Conservation (phyloP, 352 stramenopile species). For the Halophytophthora polymorphica region DNA sequence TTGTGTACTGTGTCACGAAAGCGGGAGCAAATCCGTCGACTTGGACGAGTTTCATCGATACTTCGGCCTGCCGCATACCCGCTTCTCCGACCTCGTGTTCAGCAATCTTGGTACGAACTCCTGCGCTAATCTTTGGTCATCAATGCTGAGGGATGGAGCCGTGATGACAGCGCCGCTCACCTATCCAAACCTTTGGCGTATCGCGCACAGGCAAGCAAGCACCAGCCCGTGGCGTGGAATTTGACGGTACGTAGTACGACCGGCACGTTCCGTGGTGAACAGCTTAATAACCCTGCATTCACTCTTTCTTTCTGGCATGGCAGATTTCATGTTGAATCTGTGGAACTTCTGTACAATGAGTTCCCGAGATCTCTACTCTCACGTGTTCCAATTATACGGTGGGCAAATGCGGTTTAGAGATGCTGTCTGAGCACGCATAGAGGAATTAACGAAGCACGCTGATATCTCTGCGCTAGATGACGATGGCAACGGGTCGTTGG, state of each 20-base stretch:
- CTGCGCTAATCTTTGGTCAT: no score
- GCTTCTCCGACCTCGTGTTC: conserved; percentile 51
- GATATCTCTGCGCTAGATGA: conserved; percentile 24
- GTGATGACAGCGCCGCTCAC: neutral
- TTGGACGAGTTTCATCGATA: conserved; percentile 47
- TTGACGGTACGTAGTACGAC: conserved; percentile 28
- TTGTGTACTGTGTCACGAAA: conserved; percentile 1
- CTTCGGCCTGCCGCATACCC: conserved; percentile 35
- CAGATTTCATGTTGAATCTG: conserved; percentile 54
- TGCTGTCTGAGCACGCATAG: neutral
- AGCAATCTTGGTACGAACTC: conserved; percentile 32
- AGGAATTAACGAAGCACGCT: conserved; percentile 1
- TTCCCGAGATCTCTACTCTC: conserved; percentile 26
- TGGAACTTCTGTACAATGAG: conserved; percentile 67
- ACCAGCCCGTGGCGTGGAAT: conserved; percentile 31
- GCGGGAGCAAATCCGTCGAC: conserved; percentile 54
- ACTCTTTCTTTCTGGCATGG: neutral
- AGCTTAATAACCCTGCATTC: neutral
- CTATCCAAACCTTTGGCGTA: neutral
- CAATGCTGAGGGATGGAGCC: neutral
- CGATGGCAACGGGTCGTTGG: conserved; percentile 39
- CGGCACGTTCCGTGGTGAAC: neutral
- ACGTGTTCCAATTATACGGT: conserved; percentile 54
- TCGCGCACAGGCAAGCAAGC: conserved; percentile 34
- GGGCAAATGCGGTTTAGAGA: neutral